Evolutionary conservation across 352 stramenopile genomes (phyloP), one percentile per base, ranked within the genome.

Genomic region (Pythium volutum): DNA sequence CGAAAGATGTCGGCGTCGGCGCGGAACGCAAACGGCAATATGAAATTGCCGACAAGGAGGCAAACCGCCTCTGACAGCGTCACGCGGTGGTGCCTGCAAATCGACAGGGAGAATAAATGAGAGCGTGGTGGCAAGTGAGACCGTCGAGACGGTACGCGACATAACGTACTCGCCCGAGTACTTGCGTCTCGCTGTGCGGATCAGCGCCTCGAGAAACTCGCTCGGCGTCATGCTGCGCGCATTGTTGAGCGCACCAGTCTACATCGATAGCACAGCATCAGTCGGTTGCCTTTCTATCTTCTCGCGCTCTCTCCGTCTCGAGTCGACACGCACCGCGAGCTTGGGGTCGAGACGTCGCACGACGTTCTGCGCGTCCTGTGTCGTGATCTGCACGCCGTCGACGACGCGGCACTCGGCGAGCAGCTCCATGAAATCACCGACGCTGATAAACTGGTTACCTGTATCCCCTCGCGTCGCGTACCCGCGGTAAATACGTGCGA

Each of bases 21-120:
- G 43, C 82, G 79, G 69, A 89, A 90, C 8, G 83, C 83, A 31
- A 85, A 90, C 16, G 83, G 79, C 11, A 90, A 55, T 33, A 92
- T 81, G 22, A 77, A 85, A 56, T 86, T 92, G 67, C 89, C 80
- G 2, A 88, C 66, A 33, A 92, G 73, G 39, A 92, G 70, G 50
- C 80, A 92, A 47, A 92, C 88, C 10, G 79, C 72, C 63, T 92
- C 83, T 7, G 83, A 92, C 8, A 92, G 60, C 14, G 83, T 84
- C 51, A 88, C 64, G 23, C 80, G 77, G 49, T 87, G 81, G 53
- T 74, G 70, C 50, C 78, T 88, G 39, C 2, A 5, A 0, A 7
- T 48, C 2, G 4, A 38, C 4, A 39, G 16, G n/a, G 14, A 50
- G 31, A 26, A 26, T 34, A 36, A 36, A 11, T 29, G 48, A 27